These are phyloP conservation scores for Trypanosoma avium DNA, from an alignment of 208 protist species.

Conservation along the genomic window DNA sequence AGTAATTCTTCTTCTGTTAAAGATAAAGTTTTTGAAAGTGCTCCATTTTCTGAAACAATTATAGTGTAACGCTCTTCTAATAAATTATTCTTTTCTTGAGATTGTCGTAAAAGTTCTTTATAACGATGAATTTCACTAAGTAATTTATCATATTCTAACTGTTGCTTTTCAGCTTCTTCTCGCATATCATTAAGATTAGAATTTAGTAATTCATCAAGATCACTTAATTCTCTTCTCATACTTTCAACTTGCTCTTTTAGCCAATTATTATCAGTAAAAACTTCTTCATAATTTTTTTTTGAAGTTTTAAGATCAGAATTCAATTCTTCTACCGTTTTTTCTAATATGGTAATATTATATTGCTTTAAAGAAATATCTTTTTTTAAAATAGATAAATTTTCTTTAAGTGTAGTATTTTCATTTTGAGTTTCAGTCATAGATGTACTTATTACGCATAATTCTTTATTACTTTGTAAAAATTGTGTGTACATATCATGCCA, in stretches of 20 bases:
- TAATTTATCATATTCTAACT: conserved; percentile 42
- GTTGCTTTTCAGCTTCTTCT: conserved; percentile 64
- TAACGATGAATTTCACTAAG: conserved; percentile 19
- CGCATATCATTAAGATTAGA: conserved; percentile 73
- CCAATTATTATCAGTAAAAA: conserved; percentile 54
- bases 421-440: background rate
- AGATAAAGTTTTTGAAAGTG: conserved; percentile 52
- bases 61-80: conserved; percentile 15
- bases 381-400: background rate
- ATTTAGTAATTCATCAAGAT: conserved; percentile 74
- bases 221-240: conserved; percentile 68
- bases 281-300: conserved; percentile 13
- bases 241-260: conserved; percentile 63
- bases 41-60: conserved; percentile 32
- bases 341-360: conserved; percentile 5
- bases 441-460: background rate
- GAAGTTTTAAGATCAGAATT: conserved; percentile 1
- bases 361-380: conserved; percentile 2
- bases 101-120: conserved; percentile 24
- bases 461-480: background rate
- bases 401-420: background rate
- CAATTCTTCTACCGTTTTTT: conserved; percentile 3
- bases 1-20: conserved; percentile 49
- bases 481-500: background rate
- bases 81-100: conserved; percentile 12